Evolutionary conservation across 2,329 filamentous ascomycete genomes (phyloP), one percentile per base, ranked within the genome.

Genomic region (Cladosporium sp.): DNA sequence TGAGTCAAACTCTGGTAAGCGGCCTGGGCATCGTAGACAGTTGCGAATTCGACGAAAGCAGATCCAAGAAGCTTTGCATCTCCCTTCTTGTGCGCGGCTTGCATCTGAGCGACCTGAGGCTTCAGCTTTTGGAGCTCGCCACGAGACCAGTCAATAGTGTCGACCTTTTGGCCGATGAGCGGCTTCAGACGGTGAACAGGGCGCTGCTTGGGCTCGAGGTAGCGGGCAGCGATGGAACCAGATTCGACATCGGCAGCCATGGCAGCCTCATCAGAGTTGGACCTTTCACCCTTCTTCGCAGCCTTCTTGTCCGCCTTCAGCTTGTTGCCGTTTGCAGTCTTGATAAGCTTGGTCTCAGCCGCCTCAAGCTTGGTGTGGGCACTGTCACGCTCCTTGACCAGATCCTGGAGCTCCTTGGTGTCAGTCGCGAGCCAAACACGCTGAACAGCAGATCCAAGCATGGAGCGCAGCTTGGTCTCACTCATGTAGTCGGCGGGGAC

Each of bases 111-210:
- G 25, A 89, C 84, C 53, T 86, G 78, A 0, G 86, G 84, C 46
- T 85, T 84, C 38, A 94, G 79, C 42, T 83, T 82, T 56, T 85
- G 80, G 46, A 96, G 80, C 67, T 94, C 86, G 1, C 77, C 74
- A 45, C 93, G 86, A 55, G 83, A 86, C 86, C 87, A 96, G 55
- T 92, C 83, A 67, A 98, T 96, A 0, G 90, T 93, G 70, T 98
- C 93, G 13, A 96, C 91, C 67, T 95, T 93, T 64, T 89, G 84
- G 58, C 90, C 87, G 57, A 91, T 79, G 40, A 87, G 75, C 6
- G 77, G 75, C 65, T 85, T 87, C 49, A 84, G 72, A 29, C 81
- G 81, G 64, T 95, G 90, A 1, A 85, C 83, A 1, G 90, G 90
- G 38, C 90, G 80, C 59, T 89, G 78, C 67, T 88, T 85, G 8